Evolutionary conservation across 2,329 filamentous ascomycete genomes (phyloP).

Genomic region (Leptographium radiaticola): DNA sequence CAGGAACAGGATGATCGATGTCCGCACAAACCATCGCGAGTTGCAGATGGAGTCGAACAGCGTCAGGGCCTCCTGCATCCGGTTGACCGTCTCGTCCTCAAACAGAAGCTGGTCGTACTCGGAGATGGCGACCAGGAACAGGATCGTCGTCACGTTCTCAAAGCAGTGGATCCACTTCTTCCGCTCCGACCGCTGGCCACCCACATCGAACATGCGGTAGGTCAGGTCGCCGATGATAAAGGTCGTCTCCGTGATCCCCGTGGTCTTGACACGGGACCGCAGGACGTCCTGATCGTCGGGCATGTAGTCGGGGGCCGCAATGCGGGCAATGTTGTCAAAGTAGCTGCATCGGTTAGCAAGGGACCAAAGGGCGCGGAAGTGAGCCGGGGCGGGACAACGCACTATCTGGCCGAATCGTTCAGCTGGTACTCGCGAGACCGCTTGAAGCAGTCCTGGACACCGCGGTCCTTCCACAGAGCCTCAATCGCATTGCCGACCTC

Average conservation of each 20-base stretch:
- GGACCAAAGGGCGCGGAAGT: background rate
- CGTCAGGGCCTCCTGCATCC: conserved; percentile 82
- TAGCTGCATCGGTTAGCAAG: conserved; percentile 45
- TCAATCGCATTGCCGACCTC: conserved; percentile 91
- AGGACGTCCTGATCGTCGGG: conserved; percentile 93
- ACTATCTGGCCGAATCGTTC: conserved; percentile 96
- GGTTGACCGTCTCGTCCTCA: conserved; percentile 91
- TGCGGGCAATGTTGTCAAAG: conserved; percentile 89
- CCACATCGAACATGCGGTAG: conserved; percentile 95
- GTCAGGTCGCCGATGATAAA: conserved; percentile 92
- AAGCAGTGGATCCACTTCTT: conserved; percentile 99
- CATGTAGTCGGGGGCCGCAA: conserved; percentile 82
- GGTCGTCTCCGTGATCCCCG: conserved; percentile 91
- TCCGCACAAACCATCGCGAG: conserved; percentile 82
- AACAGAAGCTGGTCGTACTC: conserved; percentile 95
- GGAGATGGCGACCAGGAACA: conserved; percentile 92
- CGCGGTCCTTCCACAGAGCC: conserved; percentile 82
- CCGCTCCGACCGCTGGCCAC: conserved; percentile 86
- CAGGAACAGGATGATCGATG: conserved; percentile 76
- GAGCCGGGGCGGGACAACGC: background rate
- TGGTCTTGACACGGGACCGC: conserved; percentile 92
- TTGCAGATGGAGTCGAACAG: conserved; percentile 82
- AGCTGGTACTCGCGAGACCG: conserved; percentile 90
- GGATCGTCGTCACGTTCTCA: conserved; percentile 92
- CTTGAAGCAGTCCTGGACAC: conserved; percentile 92